Evolutionary conservation across 169 alveolate genomes (phyloP).

Genomic region (Plasmodium gallinaceum): DNA sequence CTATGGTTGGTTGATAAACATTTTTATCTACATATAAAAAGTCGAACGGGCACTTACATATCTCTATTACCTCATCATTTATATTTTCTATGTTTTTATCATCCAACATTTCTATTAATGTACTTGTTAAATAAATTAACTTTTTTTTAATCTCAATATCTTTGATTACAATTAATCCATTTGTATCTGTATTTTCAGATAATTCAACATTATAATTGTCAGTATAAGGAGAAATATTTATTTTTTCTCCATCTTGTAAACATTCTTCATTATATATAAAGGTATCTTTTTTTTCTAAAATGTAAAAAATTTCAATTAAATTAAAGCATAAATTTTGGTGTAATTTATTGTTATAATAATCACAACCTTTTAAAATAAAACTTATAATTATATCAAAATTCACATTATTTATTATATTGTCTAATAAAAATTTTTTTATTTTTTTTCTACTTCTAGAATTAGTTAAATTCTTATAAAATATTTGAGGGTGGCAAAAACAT

Average conservation of each 20-base stretch:
- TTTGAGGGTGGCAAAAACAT: slow-evolving; percentile 46
- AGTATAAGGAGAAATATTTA: not conserved
- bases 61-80: slow-evolving; percentile 61
- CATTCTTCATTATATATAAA: not conserved
- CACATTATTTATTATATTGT: slow-evolving; percentile 14
- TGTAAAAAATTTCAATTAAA: slow-evolving; percentile 39
- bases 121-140: slow-evolving; percentile 24
- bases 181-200: not conserved
- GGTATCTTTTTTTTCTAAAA: slow-evolving; percentile 6
- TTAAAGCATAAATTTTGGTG: slow-evolving; percentile 37
- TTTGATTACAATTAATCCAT: not conserved
- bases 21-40: slow-evolving; percentile 43
- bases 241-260: not conserved
- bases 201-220: not conserved
- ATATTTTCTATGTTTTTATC: slow-evolving; percentile 46
- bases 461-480: slow-evolving; percentile 51
- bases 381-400: slow-evolving; percentile 26
- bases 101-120: slow-evolving; percentile 69
- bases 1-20: slow-evolving; percentile 73
- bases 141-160: slow-evolving; percentile 20
- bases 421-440: slow-evolving; percentile 31
- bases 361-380: slow-evolving; percentile 45
- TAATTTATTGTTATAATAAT: slow-evolving; percentile 37
- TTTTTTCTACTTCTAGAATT: slow-evolving; percentile 33
- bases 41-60: slow-evolving; percentile 68